Evolutionary conservation across 78 protist species (phyloP).

Genomic region (Creolimax fragrantissima): DNA sequence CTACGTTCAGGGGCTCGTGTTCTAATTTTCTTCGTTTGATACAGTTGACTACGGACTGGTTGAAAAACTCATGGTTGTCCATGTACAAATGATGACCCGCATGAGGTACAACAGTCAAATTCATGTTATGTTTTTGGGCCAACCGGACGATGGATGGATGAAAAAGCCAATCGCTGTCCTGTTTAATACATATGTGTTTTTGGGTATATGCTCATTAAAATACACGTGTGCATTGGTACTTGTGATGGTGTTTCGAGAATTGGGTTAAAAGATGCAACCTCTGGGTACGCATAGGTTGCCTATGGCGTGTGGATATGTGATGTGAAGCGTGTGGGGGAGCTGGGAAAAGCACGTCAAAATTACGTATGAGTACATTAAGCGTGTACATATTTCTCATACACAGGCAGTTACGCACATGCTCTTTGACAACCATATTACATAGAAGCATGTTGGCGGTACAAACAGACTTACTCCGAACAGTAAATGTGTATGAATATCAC

Average conservation of each 20-base stretch:
- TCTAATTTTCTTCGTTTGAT: no score
- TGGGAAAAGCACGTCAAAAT: background rate
- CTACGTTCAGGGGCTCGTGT: no score
- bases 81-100: background rate
- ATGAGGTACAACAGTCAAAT: background rate
- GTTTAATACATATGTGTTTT: background rate
- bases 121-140: background rate
- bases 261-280: no score
- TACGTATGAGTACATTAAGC: background rate
- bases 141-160: background rate
- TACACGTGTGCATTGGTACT: no score
- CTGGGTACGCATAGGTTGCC: no score
- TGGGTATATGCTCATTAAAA: no score
- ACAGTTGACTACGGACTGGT: no score
- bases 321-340: background rate
- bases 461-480: background rate
- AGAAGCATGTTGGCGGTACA: background rate
- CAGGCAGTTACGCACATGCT: background rate
- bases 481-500: background rate
- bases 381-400: background rate
- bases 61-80: background rate
- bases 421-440: background rate
- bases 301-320: background rate
- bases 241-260: no score
- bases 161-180: background rate